Conservation (phyloP, 208 protist genomes). For the Trypanosoma boissoni region DNA sequence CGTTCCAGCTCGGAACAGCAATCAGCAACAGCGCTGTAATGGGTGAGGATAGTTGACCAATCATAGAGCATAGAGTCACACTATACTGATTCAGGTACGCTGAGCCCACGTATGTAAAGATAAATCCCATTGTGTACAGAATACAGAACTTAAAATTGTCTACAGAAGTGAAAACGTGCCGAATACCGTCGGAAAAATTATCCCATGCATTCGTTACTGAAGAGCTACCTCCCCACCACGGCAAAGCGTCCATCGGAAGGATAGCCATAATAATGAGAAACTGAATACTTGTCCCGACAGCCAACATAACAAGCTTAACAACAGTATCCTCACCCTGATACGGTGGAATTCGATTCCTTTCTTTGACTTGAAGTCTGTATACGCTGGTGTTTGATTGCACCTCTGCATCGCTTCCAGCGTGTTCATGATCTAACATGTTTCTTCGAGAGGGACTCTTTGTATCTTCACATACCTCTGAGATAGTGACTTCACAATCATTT, state of each 20-base stretch:
- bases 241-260: slow-evolving; percentile 75
- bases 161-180: slow-evolving; percentile 52
- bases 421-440: too few species aligned
- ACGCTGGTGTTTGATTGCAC: too few species aligned
- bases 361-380: too few species aligned
- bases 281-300: slow-evolving; percentile 57
- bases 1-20: slow-evolving; percentile 66
- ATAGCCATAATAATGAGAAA: slow-evolving; percentile 53
- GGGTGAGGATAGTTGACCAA: slow-evolving; percentile 74
- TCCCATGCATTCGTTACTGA: slow-evolving; percentile 48
- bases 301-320: slow-evolving; percentile 83
- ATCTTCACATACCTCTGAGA: too few species aligned
- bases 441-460: too few species aligned
- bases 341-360: not conserved
- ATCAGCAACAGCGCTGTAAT: slow-evolving; percentile 74
- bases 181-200: slow-evolving; percentile 67
- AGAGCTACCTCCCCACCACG: slow-evolving; percentile 70
- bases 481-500: too few species aligned
- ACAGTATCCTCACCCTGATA: slow-evolving; percentile 56
- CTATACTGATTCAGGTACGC: slow-evolving; percentile 89
- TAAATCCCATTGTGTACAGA: slow-evolving; percentile 74
- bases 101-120: slow-evolving; percentile 69
- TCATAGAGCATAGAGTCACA: slow-evolving; percentile 75
- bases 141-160: slow-evolving; percentile 69
- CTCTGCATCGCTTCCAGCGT: too few species aligned